Percentiles rank a stretch among this genome's conserved stretches.
Conservation (phyloP, 768 basidiomycete genomes). For the Calvatia gigantea region DNA sequence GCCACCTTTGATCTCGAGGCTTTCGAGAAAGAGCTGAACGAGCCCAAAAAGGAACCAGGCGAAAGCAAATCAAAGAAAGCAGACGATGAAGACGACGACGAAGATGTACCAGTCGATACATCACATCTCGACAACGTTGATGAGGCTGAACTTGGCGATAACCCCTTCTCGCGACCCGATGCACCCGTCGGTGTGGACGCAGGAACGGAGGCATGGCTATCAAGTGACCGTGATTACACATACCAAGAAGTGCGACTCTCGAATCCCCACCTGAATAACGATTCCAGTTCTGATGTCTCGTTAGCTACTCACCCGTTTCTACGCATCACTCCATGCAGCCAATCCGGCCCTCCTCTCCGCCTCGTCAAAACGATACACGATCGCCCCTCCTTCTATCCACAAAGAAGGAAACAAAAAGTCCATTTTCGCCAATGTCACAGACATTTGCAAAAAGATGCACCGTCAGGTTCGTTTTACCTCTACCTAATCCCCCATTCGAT, state of each 20-base stretch:
- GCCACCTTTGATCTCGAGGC: conserved; percentile 86
- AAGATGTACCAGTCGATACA: conserved; percentile 55
- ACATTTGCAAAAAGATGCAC: conserved; percentile 99
- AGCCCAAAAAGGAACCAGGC: conserved; percentile 58
- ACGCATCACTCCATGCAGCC: conserved; percentile 84
- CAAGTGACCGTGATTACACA: conserved; percentile 92
- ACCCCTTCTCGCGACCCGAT: conserved; percentile 69
- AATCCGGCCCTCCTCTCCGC: conserved; percentile 86
- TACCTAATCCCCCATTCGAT: background rate
- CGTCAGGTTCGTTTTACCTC: conserved; percentile 47
- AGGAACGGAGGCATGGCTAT: conserved; percentile 86
- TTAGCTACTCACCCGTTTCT: conserved; percentile 92
- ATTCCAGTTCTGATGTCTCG: background rate
- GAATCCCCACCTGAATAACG: background rate
- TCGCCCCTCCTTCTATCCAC: conserved; percentile 91
- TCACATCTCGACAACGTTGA: conserved; percentile 67
- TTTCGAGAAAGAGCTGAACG: conserved; percentile 88
- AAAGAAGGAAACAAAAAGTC: conserved; percentile 97
- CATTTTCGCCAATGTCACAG: conserved; percentile 93
- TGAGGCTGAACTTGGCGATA: conserved; percentile 84
- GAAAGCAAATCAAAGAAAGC: conserved; percentile 27
- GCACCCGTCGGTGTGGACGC: conserved; percentile 61
- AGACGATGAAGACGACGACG: conserved; percentile 51
- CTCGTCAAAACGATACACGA: conserved; percentile 91
- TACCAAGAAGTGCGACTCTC: conserved; percentile 75